Evolutionary conservation across 1,139 yeast genomes (phyloP).

Genomic region (Pichia sp.): DNA sequence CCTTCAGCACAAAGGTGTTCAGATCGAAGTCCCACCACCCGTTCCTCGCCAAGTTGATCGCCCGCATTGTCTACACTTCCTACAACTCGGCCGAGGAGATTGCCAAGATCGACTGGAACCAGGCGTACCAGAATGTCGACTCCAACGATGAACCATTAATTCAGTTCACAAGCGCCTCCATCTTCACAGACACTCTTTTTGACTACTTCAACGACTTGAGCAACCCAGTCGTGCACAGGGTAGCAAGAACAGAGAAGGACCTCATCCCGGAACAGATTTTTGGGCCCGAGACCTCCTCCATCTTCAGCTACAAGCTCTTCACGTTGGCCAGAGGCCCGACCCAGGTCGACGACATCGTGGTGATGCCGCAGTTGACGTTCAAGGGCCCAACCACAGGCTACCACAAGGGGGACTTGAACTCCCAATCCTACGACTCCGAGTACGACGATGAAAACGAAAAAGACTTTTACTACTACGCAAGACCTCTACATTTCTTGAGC

Average conservation of each 20-base stretch:
- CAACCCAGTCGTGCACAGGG: conserved; percentile 61
- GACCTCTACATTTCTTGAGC: conserved; percentile 24
- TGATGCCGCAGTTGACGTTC: conserved; percentile 36
- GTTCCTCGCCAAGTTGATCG: conserved; percentile 29
- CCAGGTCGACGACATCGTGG: conserved; percentile 71
- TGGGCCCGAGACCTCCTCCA: conserved; percentile 25
- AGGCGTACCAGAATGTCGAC: conserved; percentile 63
- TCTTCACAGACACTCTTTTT: conserved; percentile 74
- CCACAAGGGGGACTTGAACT: conserved; percentile 17
- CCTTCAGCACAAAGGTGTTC: conserved; percentile 70
- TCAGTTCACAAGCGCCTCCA: conserved; percentile 73
- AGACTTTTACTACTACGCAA: conserved; percentile 26
- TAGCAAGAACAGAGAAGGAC: conserved; percentile 47
- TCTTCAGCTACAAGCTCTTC: conserved; percentile 52
- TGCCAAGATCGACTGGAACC: conserved; percentile 39
- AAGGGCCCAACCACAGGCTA: conserved; percentile 20
- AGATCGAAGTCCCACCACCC: conserved; percentile 32
- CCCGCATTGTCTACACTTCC: conserved; percentile 25
- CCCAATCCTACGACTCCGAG: conserved; percentile 19
- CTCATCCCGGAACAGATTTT: conserved; percentile 23
- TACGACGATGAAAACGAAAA: conserved; percentile 26
- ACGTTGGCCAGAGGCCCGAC: conserved; percentile 66
- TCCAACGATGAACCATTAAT: conserved; percentile 41
- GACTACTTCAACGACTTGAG: conserved; percentile 56
- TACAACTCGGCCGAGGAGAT: conserved; percentile 30